Base-by-base conservation (phyloP, 441 rosid species). In the Oxalis stricta region DNA sequence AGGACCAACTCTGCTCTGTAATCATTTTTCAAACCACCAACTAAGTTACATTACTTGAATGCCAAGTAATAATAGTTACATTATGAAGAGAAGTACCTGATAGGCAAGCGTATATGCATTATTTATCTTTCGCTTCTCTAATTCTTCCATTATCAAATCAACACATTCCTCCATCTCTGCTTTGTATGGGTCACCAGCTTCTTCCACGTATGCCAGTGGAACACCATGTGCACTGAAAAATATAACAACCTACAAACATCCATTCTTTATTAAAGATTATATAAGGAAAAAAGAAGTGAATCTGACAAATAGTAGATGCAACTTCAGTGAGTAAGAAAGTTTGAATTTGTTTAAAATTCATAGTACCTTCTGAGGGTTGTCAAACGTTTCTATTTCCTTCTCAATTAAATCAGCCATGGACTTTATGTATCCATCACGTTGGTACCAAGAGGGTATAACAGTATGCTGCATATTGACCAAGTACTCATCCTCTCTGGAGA, bases 181-280 rank as follows among this genome's bases (percentile, higher is more conserved):
- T 74, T 85, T 85, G 76, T 89, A 89, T n/a, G 98, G 98, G 64
- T 89, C 98, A 46, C 98, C 98, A 32, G 98, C 96, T 69, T 85
- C 92, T 72, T 89, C 94, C 43, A 89, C 98, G 50, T 89, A 89
- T 33, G 98, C 95, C 60, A 89, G 86, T 20, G 98, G 98, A 71
- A 89, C 98, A 29, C 98, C 98, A 47, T 89, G 98, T 10, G 98
- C 98, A 55, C 98, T 89, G 66, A 89, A 89, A 72, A 82, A 89
- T 71, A 89, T 82, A 55, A 82, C 72, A 59, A 77, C 98, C 98
- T 89, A 66, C 55, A 59, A 53, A 59, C 36, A 64, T 42, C 47
- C 8, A 49, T 37, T 46, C 10, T 52, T 40, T 31, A 14, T 57
- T 42, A 58, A 38, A 29, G 15, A 50, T 4, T n/a, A n/a, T n/a